Evolutionary conservation across 2,329 filamentous ascomycete species (phyloP), one percentile per base, ranked within the genome.

Genomic region (Sporothrix globosa): DNA sequence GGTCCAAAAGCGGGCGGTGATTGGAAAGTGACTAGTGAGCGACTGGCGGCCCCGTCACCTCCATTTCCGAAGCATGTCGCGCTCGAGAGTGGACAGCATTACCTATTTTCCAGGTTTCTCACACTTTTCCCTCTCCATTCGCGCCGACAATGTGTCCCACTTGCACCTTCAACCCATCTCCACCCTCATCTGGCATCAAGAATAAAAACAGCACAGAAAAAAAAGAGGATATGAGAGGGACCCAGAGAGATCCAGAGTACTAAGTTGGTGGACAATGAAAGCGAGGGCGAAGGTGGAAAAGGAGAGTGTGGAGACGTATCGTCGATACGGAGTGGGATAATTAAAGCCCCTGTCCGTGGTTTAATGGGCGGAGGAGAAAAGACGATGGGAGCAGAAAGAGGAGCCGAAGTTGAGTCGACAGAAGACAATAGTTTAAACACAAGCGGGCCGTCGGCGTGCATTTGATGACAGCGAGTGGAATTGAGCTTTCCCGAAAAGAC

Each of bases 291-390:
- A 19, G n/a, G 54, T 44, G 41, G 24, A 60, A 69, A 50, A 52
- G 54, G 54, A 27, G 46, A 63, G 7, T 52, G 68, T 69, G 54
- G 56, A 27, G 52, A 56, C 52, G 54, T 52, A 44, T 52, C 13
- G 53, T 61, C 44, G 27, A 65, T 65, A 48, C 41, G 67, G 34
- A 60, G 39, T 14, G 13, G 56, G 56, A 52, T 61, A 69, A 61
- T 69, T 48, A 68, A 68, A 58, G 39, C 66, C 66, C 65, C 52
- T 68, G 66, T 68, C 24, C 24, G 21, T 48, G 52, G 50, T 53
- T 67, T 53, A 54, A 67, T 54, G 65, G 66, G 17, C 53, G 9
- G 52, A 66, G 46, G 46, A 17, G 13, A 19, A 67, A n/a, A 58
- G n/a, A n/a, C n/a, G n/a, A n/a, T n/a, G n/a, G n/a, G n/a, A n/a